Evolutionary conservation across 139 green algal species (phyloP).

Genomic region (Closterium sp.): DNA sequence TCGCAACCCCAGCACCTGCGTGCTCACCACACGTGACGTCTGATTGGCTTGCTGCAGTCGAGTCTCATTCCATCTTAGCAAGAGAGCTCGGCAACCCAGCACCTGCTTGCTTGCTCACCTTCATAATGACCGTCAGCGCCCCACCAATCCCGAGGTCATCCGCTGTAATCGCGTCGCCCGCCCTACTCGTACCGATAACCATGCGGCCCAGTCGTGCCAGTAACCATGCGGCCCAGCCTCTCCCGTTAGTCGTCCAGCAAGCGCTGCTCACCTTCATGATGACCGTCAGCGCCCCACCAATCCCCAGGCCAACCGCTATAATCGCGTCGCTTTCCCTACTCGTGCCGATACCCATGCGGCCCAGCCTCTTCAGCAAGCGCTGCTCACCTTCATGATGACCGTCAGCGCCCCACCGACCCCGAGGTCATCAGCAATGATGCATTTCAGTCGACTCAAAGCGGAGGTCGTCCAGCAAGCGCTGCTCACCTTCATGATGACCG

Average conservation of each 20-base stretch:
- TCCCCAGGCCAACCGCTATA: constrained; percentile 92
- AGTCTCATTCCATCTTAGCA: too few species aligned
- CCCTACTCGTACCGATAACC: constrained; percentile 73
- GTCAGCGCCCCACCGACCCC: too few species aligned
- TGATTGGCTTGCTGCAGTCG: too few species aligned
- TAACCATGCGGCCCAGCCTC: too few species aligned
- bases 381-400: too few species aligned
- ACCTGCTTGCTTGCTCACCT: constrained; percentile 47
- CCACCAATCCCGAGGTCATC: constrained; percentile 94
- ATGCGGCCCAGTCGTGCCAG: too few species aligned
- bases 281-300: too few species aligned
- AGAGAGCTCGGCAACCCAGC: too few species aligned
- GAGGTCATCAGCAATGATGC: constrained; percentile 94
- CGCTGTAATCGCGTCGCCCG: constrained; percentile 81
- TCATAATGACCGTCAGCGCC: constrained; percentile 95
- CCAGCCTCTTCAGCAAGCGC: constrained; percentile 88
- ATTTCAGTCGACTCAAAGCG: constrained; percentile 20
- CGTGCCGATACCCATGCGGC: constrained; percentile 81
- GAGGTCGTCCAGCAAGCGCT: too few species aligned
- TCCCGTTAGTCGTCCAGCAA: constrained; percentile 88
- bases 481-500: constrained; percentile 99
- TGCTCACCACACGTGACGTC: too few species aligned
- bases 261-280: too few species aligned
- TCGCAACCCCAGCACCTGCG: too few species aligned
- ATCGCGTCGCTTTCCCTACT: constrained; percentile 71